Evolutionary conservation across 2,329 filamentous ascomycete genomes (phyloP).

Genomic region (Catunica adiposa): DNA sequence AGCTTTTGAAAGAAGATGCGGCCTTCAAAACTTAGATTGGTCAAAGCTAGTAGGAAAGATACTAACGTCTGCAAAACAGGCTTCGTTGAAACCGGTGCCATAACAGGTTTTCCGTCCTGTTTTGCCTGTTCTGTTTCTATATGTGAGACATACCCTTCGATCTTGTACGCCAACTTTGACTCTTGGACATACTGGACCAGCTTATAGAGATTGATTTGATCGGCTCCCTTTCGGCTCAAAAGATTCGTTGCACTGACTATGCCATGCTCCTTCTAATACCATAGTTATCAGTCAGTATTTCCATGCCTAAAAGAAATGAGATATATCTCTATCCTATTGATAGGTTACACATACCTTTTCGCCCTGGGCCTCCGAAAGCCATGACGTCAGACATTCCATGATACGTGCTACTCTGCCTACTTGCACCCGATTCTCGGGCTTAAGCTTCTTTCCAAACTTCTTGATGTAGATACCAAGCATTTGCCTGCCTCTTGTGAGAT

Average conservation of each 20-base stretch:
- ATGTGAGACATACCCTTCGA: slow-evolving; percentile 69
- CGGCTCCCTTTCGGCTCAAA: slow-evolving; percentile 68
- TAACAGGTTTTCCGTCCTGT: slow-evolving; percentile 15
- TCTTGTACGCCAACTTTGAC: slow-evolving; percentile 84
- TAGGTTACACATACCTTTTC: slow-evolving; percentile 26
- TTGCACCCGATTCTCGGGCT: slow-evolving; percentile 82
- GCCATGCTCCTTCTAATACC: slow-evolving; percentile 36
- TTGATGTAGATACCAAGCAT: slow-evolving; percentile 72
- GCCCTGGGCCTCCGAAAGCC: slow-evolving; percentile 40
- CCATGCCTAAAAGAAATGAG: not conserved
- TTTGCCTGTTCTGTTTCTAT: slow-evolving; percentile 33
- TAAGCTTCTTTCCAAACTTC: slow-evolving; percentile 74
- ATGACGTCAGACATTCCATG: slow-evolving; percentile 58
- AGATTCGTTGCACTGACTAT: slow-evolving; percentile 55
- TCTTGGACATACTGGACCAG: slow-evolving; percentile 75
- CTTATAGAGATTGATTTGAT: slow-evolving; percentile 90
- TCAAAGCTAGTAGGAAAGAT: slow-evolving; percentile 60
- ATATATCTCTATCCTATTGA: not conserved
- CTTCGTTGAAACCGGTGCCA: slow-evolving; percentile 19
- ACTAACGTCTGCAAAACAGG: slow-evolving; percentile 39
- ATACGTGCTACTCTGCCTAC: slow-evolving; percentile 74
- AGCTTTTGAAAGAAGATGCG: slow-evolving; percentile 46
- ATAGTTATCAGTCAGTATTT: not conserved
- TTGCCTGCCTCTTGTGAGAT: slow-evolving; percentile 53
- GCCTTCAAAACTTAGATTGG: slow-evolving; percentile 63